Conservation (phyloP, 352 stramenopile species). For the Pythium volutum region DNA sequence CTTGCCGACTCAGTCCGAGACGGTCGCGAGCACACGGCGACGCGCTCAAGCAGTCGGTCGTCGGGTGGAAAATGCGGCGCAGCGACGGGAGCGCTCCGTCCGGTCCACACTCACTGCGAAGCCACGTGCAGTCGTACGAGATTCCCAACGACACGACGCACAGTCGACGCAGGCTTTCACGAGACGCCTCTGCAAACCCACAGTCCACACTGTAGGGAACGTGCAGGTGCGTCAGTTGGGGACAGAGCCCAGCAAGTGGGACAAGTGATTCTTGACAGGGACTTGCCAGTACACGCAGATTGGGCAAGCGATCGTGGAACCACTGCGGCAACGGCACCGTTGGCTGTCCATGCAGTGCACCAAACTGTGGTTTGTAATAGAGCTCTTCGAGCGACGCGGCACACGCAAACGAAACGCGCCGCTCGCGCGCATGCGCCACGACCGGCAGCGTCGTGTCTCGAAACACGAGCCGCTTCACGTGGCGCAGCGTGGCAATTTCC, state of each 20-base stretch:
- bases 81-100: neutral
- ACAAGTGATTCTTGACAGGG: neutral
- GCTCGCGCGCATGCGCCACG: neutral
- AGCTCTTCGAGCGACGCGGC: neutral
- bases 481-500: neutral
- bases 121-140: neutral
- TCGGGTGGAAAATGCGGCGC: neutral
- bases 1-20: too few species aligned
- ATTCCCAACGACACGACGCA: neutral
- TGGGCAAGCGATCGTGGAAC: neutral
- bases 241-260: neutral
- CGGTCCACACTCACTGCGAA: neutral
- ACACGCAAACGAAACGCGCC: neutral
- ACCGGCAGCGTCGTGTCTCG: neutral
- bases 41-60: neutral
- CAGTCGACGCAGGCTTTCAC: neutral
- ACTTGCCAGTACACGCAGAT: constrained; percentile 10
- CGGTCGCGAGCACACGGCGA: neutral
- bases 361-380: neutral
- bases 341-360: too few species aligned
- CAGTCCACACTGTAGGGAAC: neutral
- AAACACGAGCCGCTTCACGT: neutral
- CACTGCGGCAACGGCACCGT: neutral
- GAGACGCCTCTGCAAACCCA: neutral
- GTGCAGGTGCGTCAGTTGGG: neutral